phyloP scores from a whole-genome alignment of 139 green algal genomes.

The Chlamydomonas sp. region DNA sequence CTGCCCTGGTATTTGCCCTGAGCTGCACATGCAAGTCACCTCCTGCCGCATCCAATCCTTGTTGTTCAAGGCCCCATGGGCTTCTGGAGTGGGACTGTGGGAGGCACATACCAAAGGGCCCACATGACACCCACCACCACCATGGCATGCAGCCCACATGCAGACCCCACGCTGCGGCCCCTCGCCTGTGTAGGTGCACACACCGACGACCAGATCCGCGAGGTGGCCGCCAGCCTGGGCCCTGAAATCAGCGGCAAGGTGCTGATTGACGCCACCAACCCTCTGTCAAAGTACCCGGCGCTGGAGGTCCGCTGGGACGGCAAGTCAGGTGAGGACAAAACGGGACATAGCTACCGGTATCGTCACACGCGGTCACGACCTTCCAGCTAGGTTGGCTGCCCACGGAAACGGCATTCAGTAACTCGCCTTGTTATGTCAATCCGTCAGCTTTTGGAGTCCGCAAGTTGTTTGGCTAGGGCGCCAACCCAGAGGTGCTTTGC shows the following conservation, averaged over 20 bases:
- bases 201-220: not conserved
- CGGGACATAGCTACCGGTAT: not conserved
- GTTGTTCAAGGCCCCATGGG: too few relatives aligned
- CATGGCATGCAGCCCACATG: too few relatives aligned
- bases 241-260: conserved; percentile 34
- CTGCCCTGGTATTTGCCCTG: not conserved
- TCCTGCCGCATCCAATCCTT: not conserved
- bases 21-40: not conserved
- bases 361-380: not conserved
- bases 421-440: not conserved
- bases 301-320: conserved; percentile 33
- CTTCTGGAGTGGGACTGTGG: not conserved
- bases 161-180: too few relatives aligned
- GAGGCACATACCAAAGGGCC: not conserved
- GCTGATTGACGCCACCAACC: conserved; percentile 49
- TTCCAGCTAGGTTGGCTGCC: not conserved
- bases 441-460: not conserved
- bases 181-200: not conserved
- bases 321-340: conserved; percentile 11
- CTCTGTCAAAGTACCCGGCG: conserved; percentile 6
- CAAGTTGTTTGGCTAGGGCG: not conserved
- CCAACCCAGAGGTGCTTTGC: not conserved
- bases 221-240: not conserved
- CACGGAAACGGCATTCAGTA: not conserved
- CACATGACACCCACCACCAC: not conserved